These are phyloP conservation scores for Dactylonectria macrodidyma DNA, from an alignment of 2,329 filamentous ascomycete genomes.

Conservation along the genomic window DNA sequence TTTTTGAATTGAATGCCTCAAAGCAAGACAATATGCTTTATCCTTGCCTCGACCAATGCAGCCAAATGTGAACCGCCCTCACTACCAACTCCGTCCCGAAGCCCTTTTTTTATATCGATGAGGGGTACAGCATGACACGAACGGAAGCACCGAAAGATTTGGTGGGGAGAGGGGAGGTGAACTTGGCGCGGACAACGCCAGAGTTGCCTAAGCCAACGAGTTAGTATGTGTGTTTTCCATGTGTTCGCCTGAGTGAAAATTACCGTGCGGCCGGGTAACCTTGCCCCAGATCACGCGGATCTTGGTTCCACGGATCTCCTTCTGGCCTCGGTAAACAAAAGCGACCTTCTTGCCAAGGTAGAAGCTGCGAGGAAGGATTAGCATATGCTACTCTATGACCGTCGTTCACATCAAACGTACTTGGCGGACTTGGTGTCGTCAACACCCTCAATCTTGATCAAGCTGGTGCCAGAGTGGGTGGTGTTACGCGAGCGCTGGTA, in stretches of 20 bases:
- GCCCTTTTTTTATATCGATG: conserved; percentile 89
- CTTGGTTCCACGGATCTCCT: conserved; percentile 97
- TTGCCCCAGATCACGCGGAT: conserved; percentile 99
- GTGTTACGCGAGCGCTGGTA: conserved; percentile 96
- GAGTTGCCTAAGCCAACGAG: conserved; percentile 81
- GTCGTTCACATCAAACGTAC: conserved; percentile 65
- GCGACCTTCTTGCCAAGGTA: conserved; percentile 99
- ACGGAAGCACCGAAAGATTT: conserved; percentile 97
- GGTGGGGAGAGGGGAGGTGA: conserved; percentile 94
- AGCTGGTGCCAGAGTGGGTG: conserved; percentile 90
- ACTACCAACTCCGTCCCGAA: conserved; percentile 73
- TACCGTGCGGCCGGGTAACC: conserved; percentile 96
- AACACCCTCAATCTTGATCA: conserved; percentile 99
- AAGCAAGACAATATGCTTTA: conserved; percentile 67
- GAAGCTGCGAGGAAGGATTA: conserved; percentile 71
- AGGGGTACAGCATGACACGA: conserved; percentile 98
- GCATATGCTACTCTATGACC: conserved; percentile 33
- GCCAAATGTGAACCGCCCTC: conserved; percentile 74
- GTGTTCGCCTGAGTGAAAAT: conserved; percentile 47
- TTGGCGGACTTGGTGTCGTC: conserved; percentile 90
- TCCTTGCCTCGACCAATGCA: conserved; percentile 73
- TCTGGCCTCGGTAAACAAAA: conserved; percentile 97
- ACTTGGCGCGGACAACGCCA: conserved; percentile 97
- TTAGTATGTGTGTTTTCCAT: conserved; percentile 34
- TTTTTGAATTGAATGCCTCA: conserved; percentile 70